phyloP scores from a whole-genome alignment of 225 moss, liverwort and hornwort genomes.

The Pseudisothecium myosuroides region DNA sequence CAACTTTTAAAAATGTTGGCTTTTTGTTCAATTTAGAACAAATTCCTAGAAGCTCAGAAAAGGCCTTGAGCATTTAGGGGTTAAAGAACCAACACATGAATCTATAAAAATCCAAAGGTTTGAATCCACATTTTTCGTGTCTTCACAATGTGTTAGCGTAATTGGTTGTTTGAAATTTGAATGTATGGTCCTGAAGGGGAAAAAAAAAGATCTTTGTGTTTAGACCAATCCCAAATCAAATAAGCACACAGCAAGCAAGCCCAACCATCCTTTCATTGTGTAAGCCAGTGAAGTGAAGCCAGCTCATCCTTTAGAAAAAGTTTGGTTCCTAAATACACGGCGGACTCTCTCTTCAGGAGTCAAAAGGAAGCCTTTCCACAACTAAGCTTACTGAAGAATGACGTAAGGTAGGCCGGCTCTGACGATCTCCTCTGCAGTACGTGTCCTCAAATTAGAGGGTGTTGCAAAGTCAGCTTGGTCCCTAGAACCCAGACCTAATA shows the following conservation, averaged over 20 bases:
- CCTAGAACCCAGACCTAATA: background rate
- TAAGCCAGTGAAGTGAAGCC: background rate
- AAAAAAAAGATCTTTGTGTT: background rate
- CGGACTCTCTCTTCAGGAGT: too few relatives aligned
- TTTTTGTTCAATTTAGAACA: too few relatives aligned
- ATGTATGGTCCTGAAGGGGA: fast-evolving
- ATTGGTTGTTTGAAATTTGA: background rate
- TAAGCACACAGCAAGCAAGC: background rate
- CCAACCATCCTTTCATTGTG: background rate
- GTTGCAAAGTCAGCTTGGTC: background rate
- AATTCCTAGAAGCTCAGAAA: too few relatives aligned
- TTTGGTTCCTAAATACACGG: too few relatives aligned
- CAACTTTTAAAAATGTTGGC: too few relatives aligned
- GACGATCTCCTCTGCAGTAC: too few relatives aligned
- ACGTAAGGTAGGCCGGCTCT: background rate
- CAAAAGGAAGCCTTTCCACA: background rate
- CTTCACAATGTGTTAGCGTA: fast-evolving
- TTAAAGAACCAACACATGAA: background rate
- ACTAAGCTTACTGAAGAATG: background rate
- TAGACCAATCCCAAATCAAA: background rate
- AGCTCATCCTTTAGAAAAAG: background rate
- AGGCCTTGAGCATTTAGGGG: too few relatives aligned
- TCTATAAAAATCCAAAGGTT: too few relatives aligned
- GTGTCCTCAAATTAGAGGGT: background rate
- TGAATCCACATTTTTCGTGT: too few relatives aligned